These are phyloP conservation scores for Pyrenochaeta sp. DNA, from an alignment of 2,329 filamentous ascomycete species.

Conservation along the genomic window DNA sequence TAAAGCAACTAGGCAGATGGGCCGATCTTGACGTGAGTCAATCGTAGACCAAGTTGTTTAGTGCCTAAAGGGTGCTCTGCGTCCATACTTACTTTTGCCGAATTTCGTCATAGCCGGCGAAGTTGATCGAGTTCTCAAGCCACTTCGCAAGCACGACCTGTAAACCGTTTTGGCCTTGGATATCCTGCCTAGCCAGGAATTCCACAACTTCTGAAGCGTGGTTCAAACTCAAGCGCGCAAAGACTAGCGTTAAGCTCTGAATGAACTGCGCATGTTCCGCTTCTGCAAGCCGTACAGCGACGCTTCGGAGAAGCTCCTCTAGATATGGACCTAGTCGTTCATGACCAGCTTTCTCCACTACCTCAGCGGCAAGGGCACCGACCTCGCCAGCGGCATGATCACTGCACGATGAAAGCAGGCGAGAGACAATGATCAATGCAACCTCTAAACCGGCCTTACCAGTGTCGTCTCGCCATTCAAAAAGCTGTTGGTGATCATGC, in stretches of 20 bases:
- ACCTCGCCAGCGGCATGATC: constrained; percentile 97
- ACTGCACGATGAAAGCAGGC: constrained; percentile 80
- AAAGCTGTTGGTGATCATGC: constrained; percentile 89
- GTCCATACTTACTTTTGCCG: constrained; percentile 80
- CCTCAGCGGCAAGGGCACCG: constrained; percentile 88
- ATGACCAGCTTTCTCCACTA: constrained; percentile 94
- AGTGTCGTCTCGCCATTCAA: constrained; percentile 80
- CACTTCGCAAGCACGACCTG: constrained; percentile 92
- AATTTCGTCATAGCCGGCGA: constrained; percentile 98
- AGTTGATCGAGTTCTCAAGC: constrained; percentile 96
- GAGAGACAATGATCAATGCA: constrained; percentile 89
- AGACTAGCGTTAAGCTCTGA: constrained; percentile 93
- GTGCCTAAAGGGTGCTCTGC: neutral
- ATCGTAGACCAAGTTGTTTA: neutral
- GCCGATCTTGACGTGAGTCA: neutral
- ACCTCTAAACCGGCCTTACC: constrained; percentile 88
- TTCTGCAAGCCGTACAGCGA: constrained; percentile 82
- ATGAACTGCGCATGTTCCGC: constrained; percentile 90
- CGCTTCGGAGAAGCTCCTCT: constrained; percentile 85
- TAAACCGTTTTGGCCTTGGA: constrained; percentile 81
- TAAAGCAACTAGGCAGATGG: neutral
- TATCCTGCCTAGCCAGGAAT: constrained; percentile 85
- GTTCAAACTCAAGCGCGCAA: constrained; percentile 85
- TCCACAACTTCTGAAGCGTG: constrained; percentile 90
- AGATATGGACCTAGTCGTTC: constrained; percentile 91